Percentiles rank a stretch among this genome's conserved stretches.
These are phyloP conservation scores for Phellinidium pouzarii DNA, from an alignment of 1,284 basidiomycete species.

Conservation along the genomic window DNA sequence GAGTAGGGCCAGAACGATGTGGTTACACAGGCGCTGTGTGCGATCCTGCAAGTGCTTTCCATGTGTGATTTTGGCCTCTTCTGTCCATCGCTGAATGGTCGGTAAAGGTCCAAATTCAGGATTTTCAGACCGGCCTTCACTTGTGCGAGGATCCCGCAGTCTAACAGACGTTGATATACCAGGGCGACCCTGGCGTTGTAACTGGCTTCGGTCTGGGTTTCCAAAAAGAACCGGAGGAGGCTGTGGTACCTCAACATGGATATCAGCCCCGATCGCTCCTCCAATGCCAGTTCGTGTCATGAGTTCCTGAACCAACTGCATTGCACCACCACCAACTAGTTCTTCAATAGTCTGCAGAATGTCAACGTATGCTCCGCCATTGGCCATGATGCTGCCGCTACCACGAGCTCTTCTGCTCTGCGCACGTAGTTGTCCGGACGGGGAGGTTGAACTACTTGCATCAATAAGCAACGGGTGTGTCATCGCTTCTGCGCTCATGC, in stretches of 20 bases:
- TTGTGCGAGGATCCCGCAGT: slow-evolving; percentile 44
- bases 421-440: slow-evolving; percentile 41
- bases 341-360: slow-evolving; percentile 78
- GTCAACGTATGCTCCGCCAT: slow-evolving; percentile 43
- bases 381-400: slow-evolving; percentile 38
- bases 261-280: slow-evolving; percentile 48
- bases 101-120: slow-evolving; percentile 70
- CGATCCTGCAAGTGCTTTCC: slow-evolving; percentile 67
- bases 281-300: slow-evolving; percentile 49
- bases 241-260: slow-evolving; percentile 61
- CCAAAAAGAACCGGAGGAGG: slow-evolving; percentile 43
- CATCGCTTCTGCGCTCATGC: slow-evolving; percentile 52
- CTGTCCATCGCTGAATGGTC: slow-evolving; percentile 86
- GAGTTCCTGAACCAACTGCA: slow-evolving; percentile 80
- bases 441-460: slow-evolving; percentile 36
- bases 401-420: slow-evolving; percentile 44
- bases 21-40: slow-evolving; percentile 61
- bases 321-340: slow-evolving; percentile 74
- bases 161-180: slow-evolving; percentile 50
- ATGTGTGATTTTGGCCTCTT: slow-evolving; percentile 81
- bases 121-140: slow-evolving; percentile 41
- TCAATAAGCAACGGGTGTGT: slow-evolving; percentile 84
- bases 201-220: slow-evolving; percentile 45
- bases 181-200: slow-evolving; percentile 42
- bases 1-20: slow-evolving; percentile 74